Conservation (phyloP, 306 rosid genomes). For the Neltuma alba region DNA sequence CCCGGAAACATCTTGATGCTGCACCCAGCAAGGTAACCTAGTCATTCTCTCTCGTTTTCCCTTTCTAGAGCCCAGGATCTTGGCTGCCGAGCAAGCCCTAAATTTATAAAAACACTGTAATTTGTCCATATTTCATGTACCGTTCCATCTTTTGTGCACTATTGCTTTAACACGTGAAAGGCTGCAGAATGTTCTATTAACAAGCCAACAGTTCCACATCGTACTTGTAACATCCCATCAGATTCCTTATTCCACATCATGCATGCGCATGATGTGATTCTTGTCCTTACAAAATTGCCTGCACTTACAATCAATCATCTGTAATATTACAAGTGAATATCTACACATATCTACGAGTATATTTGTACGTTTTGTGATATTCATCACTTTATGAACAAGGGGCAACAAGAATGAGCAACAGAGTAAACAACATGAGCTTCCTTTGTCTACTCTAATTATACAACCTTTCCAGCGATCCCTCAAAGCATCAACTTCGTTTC, state of each 20-base stretch:
- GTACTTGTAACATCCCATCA: slow-evolving; percentile 40
- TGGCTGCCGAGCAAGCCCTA: too few species aligned
- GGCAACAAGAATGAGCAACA: slow-evolving; percentile 47
- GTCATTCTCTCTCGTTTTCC: not conserved
- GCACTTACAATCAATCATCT: slow-evolving; percentile 53
- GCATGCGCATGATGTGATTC: slow-evolving; percentile 40
- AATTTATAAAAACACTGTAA: too few species aligned
- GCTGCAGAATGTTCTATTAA: slow-evolving; percentile 30
- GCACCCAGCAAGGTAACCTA: not conserved
- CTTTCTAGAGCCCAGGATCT: not conserved
- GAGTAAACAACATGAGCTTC: slow-evolving; percentile 28
- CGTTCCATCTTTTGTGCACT: too few species aligned
- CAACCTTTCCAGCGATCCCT: slow-evolving; percentile 33
- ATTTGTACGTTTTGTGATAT: slow-evolving; percentile 42
- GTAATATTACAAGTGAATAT: slow-evolving; percentile 55
- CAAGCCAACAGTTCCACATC: slow-evolving; percentile 42
- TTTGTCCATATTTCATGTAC: too few species aligned
- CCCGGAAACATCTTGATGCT: not conserved
- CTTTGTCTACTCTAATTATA: slow-evolving; percentile 34
- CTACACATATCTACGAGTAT: slow-evolving; percentile 50
- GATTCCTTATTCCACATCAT: slow-evolving; percentile 54
- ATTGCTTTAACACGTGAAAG: slow-evolving; percentile 29
- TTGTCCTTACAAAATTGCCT: slow-evolving; percentile 53
- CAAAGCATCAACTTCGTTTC: slow-evolving; percentile 1
- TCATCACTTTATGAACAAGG: slow-evolving; percentile 46